phyloP scores from a whole-genome alignment of 1,284 basidiomycete species.

The Coniferiporia weirii region DNA sequence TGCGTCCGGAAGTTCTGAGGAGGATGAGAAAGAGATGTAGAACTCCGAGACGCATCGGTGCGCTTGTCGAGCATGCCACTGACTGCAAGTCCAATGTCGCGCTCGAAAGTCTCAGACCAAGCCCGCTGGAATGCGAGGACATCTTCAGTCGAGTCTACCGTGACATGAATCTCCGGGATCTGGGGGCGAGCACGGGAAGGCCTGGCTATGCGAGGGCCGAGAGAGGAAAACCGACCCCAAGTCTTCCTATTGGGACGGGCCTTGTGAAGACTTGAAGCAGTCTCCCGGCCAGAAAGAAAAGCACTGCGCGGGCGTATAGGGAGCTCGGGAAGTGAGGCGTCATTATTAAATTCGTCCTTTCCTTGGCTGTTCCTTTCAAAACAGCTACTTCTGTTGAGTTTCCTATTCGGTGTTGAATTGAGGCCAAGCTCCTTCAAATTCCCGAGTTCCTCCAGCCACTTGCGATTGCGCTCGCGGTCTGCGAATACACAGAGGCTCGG shows the following conservation, averaged over 20 bases:
- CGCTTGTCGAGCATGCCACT: neutral
- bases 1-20: neutral
- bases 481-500: neutral
- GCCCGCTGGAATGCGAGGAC: neutral
- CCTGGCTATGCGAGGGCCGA: neutral
- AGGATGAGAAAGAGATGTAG: neutral
- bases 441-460: conserved; percentile 1
- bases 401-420: neutral
- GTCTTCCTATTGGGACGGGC: neutral
- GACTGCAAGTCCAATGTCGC: conserved; percentile 1
- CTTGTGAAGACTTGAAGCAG: neutral
- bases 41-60: neutral
- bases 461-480: conserved; percentile 1
- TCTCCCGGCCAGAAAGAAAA: neutral
- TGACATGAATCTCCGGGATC: conserved; percentile 5
- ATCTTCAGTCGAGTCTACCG: neutral
- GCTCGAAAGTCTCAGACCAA: neutral
- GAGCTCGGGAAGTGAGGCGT: neutral
- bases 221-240: neutral
- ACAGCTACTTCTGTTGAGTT: neutral
- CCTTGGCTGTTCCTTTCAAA: neutral
- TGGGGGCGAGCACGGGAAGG: neutral
- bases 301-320: neutral
- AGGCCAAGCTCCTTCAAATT: neutral
- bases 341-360: neutral